These are phyloP conservation scores for Phytophthora tubulina DNA, from an alignment of 352 stramenopile species.

Conservation along the genomic window DNA sequence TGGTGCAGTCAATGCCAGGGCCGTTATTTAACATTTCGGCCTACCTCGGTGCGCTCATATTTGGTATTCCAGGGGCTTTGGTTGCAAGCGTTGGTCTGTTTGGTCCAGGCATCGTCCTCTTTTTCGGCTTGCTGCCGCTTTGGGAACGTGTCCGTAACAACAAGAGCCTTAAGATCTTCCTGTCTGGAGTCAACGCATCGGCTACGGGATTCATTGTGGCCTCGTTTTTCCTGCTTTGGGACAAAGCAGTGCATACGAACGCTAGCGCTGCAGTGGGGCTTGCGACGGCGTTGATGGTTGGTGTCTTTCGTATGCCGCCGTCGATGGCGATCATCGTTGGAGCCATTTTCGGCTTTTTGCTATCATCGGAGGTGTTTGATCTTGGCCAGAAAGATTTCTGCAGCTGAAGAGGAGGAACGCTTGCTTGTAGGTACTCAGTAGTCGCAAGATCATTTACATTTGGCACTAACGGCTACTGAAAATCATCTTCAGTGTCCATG, in stretches of 20 bases:
- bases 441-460: not conserved
- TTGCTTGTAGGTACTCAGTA: not conserved
- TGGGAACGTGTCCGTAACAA: slow-evolving; percentile 92
- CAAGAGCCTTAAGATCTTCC: slow-evolving; percentile 83
- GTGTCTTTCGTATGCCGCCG: slow-evolving; percentile 80
- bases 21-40: slow-evolving; percentile 96
- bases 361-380: slow-evolving; percentile 59
- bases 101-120: slow-evolving; percentile 91
- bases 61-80: slow-evolving; percentile 89
- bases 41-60: slow-evolving; percentile 92
- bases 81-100: slow-evolving; percentile 92
- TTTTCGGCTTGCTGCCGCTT: slow-evolving; percentile 93
- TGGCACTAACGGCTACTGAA: slow-evolving; percentile 1
- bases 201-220: slow-evolving; percentile 92
- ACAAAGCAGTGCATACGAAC: slow-evolving; percentile 83
- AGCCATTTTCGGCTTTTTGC: slow-evolving; percentile 59
- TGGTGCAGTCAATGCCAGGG: slow-evolving; percentile 94
- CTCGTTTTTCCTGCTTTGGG: slow-evolving; percentile 91
- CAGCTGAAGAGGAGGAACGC: slow-evolving; percentile 16
- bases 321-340: slow-evolving; percentile 69
- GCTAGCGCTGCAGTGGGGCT: slow-evolving; percentile 89
- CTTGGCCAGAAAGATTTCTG: slow-evolving; percentile 69
- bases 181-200: slow-evolving; percentile 92
- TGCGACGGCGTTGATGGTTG: slow-evolving; percentile 80
- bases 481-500: not conserved